Evolutionary conservation across 768 basidiomycete genomes (phyloP), one percentile per base, ranked within the genome.

Genomic region (Asterophora parasitica): DNA sequence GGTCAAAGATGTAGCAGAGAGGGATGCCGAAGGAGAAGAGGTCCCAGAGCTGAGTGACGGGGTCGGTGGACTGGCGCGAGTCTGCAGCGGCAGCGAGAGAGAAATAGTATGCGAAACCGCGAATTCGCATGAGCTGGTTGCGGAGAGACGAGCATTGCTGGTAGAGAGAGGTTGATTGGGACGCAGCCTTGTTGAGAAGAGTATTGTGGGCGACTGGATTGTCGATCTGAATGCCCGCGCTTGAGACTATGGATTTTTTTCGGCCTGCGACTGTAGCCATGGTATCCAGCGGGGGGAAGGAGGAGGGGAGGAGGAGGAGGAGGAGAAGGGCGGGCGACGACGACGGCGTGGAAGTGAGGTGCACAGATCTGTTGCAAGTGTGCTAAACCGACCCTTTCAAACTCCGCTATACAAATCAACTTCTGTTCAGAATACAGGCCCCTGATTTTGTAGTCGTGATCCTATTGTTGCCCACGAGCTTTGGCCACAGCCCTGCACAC

Each of bases 1-100:
- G 83, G 70, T 99, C 95, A 76, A 91, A 95, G 58, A 99, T 83
- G 73, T 88, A 96, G 71, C 92, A 95, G 57, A 98, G 86, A 37
- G 93, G 85, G 40, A 91, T 83, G 49, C 96, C 96, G 30, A 92
- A 79, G 34, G 92, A 84, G 69, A 99, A 89, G 63, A 89, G 83
- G 61, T 92, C 89, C 85, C 94, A 95, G 42, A 97, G 82, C 65
- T 92, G 90, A 39, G 87, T 85, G 59, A 99, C 95, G 31, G 92
- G 91, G 70, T 97, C 93, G 35, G 85, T 87, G 28, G 87, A 88
- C 65, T 82, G 82, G 48, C 89, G 78, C 34, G 83, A 74, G 53
- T 81, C 81, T 32, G 72, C 61, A 15, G 75, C 60, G 7, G 79
- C 69, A 7, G 83, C 77, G 50, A 85, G 72, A 33, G 75, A 65